Percentiles rank a stretch among this genome's conserved stretches.
Evolutionary conservation across 2,329 filamentous ascomycete genomes (phyloP).

Genomic region (Parastagonospora nodorum): DNA sequence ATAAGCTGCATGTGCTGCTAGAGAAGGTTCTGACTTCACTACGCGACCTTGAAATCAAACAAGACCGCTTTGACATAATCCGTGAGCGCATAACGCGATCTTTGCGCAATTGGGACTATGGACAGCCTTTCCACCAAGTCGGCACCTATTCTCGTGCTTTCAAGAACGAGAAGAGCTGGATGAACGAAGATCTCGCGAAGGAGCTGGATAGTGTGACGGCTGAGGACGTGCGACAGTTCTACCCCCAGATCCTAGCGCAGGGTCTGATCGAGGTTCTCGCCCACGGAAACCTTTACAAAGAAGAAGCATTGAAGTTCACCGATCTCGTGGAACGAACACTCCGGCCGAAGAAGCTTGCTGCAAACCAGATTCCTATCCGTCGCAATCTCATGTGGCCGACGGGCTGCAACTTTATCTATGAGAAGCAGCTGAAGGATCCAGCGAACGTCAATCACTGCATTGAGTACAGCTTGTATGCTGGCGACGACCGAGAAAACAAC

Average conservation of each 20-base stretch:
- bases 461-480: slow-evolving; percentile 54
- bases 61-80: slow-evolving; percentile 89
- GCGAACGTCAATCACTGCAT: slow-evolving; percentile 74
- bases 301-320: slow-evolving; percentile 85
- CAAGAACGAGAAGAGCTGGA: slow-evolving; percentile 74
- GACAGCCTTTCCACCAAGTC: slow-evolving; percentile 88
- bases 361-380: slow-evolving; percentile 77
- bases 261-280: slow-evolving; percentile 86
- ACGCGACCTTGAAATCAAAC: slow-evolving; percentile 79
- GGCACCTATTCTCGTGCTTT: slow-evolving; percentile 82
- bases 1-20: slow-evolving; percentile 88
- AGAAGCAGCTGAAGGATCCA: slow-evolving; percentile 79
- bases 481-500: slow-evolving; percentile 61
- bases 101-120: slow-evolving; percentile 85
- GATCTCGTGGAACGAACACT: slow-evolving; percentile 80
- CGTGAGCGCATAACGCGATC: slow-evolving; percentile 80
- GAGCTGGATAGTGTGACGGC: slow-evolving; percentile 77
- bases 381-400: slow-evolving; percentile 78
- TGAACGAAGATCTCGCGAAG: slow-evolving; percentile 77
- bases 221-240: slow-evolving; percentile 76
- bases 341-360: slow-evolving; percentile 73
- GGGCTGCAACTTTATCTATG: slow-evolving; percentile 83
- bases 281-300: slow-evolving; percentile 92
- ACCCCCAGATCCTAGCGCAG: slow-evolving; percentile 79
- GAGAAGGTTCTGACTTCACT: slow-evolving; percentile 87